Evolutionary conservation across 768 basidiomycete genomes (phyloP), one percentile per base, ranked within the genome.

Genomic region (Amanita exitialis): DNA sequence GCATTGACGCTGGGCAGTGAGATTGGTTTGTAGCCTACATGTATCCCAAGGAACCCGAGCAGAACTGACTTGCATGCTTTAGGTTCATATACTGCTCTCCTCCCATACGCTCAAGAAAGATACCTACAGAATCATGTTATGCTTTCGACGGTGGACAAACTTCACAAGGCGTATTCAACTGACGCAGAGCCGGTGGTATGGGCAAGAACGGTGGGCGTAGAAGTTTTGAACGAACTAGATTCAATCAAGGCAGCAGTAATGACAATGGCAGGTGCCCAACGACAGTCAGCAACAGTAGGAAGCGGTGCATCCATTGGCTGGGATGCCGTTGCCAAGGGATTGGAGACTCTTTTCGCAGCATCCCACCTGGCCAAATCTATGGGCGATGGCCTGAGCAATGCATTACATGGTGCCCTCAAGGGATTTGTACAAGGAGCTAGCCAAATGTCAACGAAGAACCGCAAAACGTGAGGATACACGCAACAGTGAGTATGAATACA

Each of bases 211-310:
- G 77, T 84, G 13, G 96, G 96, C 1, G 62, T 97, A 16, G 95
- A 98, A 59, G 81, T 96, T 9, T 58, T 98, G 39, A 96, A 98
- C 59, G 93, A 98, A 66, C 66, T 96, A 13, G 84, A 86, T 52
- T 70, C 79, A 0, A 57, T 98, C 54, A 97, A 98, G 68, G 77
- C 79, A 13, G 80, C 84, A 1, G 63, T 99, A 13, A 91, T 98
- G 88, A 75, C 82, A 61, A 70, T 76, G 12, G 94, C 88, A 8
- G 94, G 76, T 49, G 70, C 72, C n/a, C 59, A 61, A 32, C 32
- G 32, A 32, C 32, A 13, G 18, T 48, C 53, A 8, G 49, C 52
- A 23, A 56, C 47, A 9, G 53, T 44, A 4, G 23, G 53, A 15
- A 35, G 49, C 13, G 52, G 27, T 38, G 55, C 23, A 47, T 34